These are phyloP conservation scores for Choanephora cucurbitarum DNA, from an alignment of 371 early-diverging fungal species.

Conservation along the genomic window DNA sequence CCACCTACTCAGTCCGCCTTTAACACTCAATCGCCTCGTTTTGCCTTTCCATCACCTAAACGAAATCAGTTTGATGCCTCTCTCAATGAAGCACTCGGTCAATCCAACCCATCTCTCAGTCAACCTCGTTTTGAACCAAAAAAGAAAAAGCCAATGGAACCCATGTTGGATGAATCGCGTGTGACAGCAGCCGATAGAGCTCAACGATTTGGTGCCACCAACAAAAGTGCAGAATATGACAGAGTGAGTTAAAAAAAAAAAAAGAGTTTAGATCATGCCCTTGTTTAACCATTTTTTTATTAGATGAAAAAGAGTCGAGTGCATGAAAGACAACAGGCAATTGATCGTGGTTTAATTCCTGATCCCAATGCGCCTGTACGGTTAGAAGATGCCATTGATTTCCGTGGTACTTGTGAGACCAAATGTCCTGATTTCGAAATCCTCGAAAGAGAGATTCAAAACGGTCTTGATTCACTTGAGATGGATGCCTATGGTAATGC, in stretches of 20 bases:
- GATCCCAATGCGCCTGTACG: constrained; percentile 59
- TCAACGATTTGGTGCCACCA: constrained; percentile 31
- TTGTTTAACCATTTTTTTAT: too few relatives aligned
- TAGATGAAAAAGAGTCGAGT: constrained; percentile 51
- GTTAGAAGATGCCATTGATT: constrained; percentile 68
- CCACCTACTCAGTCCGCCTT: background rate
- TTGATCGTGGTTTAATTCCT: constrained; percentile 53
- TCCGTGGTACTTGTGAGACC: constrained; percentile 79
- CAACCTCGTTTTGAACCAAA: background rate
- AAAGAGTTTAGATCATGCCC: too few relatives aligned
- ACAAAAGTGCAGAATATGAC: constrained; percentile 26
- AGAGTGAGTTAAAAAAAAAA: constrained; percentile 17
- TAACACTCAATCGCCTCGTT: too few relatives aligned
- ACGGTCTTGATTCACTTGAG: constrained; percentile 74
- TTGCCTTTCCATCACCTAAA: too few relatives aligned
- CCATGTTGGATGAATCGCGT: background rate
- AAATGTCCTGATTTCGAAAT: constrained; percentile 94
- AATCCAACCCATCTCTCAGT: background rate
- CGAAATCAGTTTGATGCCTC: background rate
- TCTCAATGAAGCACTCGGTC: background rate
- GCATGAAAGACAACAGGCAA: constrained; percentile 49
- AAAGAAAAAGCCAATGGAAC: background rate
- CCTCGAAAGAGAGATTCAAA: constrained; percentile 83
- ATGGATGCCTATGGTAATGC: constrained; percentile 51
- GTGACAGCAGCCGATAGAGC: constrained; percentile 28